Base-by-base conservation (phyloP, 139 green algal genomes). In the Chlorella ohadii region DNA sequence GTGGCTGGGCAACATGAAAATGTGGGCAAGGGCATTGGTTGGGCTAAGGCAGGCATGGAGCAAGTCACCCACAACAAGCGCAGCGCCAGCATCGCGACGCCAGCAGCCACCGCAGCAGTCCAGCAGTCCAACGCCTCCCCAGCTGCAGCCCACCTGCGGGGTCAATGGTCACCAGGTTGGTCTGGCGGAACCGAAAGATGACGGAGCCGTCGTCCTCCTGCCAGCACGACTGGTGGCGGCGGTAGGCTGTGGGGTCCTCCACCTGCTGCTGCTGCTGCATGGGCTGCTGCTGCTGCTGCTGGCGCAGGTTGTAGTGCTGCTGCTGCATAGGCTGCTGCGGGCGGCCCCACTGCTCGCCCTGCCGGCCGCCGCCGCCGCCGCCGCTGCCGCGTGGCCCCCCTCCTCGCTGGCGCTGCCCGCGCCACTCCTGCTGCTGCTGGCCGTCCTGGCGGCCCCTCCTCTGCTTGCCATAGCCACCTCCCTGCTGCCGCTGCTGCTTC, bases 391-490 rank as follows among this genome's bases (percentile, higher is more conserved):
- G 27, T 38, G 47, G 47, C 72, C 72, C 17, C 63, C 41, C 61
- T 5, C 38, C 23, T 12, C 27, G 25, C 23, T 22, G 59, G 7
- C 22, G 33, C 6, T 57, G 36, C 36, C 75, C 34, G 34, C 75
- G 44, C 44, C 47, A 19, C 22, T 38, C 68, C 36, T 75, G 34
- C 36, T 27, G 72, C 38, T 33, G 11, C 25, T 59, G 70, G 11
- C 3, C n/a, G 36, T 23, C 65, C 31, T 38, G 28, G 6, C 31
- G 28, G 33, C 65, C 31, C 75, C 75, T 41, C n/a, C 17, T 61
- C 63, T 83, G 78, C 78, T 83, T 83, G 39, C 78, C 78, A 44
- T 83, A 74, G 4, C 78, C 78, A 17, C 39, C 72, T 0, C 55
- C 44, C n/a, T 79, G 38, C 33, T 65, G 47, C 7, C 47, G 72